Conservation (phyloP, 345 rosid species). For the Theobroma cacao region DNA sequence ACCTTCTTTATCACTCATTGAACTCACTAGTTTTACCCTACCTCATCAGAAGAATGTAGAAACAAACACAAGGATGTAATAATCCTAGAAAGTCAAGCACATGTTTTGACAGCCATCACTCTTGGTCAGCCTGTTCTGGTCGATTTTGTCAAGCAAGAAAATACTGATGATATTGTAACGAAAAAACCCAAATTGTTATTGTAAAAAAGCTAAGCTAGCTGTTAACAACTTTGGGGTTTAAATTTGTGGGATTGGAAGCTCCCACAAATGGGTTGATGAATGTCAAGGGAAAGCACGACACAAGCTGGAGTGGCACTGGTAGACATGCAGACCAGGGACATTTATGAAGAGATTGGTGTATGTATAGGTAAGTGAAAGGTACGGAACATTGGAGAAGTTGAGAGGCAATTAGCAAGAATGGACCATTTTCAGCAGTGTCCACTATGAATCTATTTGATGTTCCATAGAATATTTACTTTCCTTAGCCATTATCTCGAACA, state of each 20-base stretch:
- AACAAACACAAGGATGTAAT: neutral
- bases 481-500: conserved; percentile 28
- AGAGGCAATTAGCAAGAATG: conserved; percentile 23
- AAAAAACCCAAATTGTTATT: neutral
- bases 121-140: neutral
- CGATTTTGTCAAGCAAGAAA: neutral
- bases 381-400: conserved; percentile 7
- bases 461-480: conserved; percentile 12
- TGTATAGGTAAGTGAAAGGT: neutral
- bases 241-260: neutral
- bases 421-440: conserved; percentile 22
- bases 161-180: neutral
- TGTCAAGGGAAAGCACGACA: neutral
- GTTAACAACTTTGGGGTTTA: neutral
- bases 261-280: neutral
- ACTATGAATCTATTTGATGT: conserved; percentile 8
- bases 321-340: neutral
- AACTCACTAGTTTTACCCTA: neutral
- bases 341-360: neutral
- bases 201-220: neutral
- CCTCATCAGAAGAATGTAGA: neutral
- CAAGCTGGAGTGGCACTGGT: neutral
- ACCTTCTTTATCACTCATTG: neutral
- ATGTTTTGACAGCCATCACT: neutral
- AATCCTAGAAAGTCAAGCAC: neutral